phyloP scores from a whole-genome alignment of 78 protist genomes.

The Chrysochromulina tobinii region DNA sequence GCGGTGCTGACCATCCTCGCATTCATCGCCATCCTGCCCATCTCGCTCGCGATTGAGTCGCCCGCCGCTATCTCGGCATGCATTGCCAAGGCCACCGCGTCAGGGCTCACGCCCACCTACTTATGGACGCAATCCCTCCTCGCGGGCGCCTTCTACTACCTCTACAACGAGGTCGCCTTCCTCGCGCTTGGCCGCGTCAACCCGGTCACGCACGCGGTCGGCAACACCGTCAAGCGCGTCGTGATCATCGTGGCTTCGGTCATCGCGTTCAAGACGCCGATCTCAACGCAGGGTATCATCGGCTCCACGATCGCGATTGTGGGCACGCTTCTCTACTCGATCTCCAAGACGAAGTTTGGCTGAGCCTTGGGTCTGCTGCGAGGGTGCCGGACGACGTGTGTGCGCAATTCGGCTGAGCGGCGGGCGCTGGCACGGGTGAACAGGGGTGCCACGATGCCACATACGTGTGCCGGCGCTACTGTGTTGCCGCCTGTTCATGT shows the following conservation, averaged over 20 bases:
- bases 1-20: slow-evolving; percentile 11
- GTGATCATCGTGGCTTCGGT: slow-evolving; percentile 26
- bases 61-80: background rate
- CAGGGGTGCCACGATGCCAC: too few relatives aligned
- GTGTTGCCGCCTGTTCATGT: too few relatives aligned
- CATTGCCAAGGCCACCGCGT: background rate
- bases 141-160: slow-evolving; percentile 31
- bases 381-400: too few relatives aligned
- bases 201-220: slow-evolving; percentile 21
- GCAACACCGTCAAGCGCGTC: slow-evolving; percentile 33
- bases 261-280: slow-evolving; percentile 33
- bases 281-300: background rate
- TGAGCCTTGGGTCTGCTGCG: background rate
- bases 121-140: background rate
- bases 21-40: background rate
- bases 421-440: too few relatives aligned
- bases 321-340: slow-evolving; percentile 39
- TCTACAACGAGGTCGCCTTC: slow-evolving; percentile 37
- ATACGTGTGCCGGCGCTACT: too few relatives aligned
- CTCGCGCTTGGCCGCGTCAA: slow-evolving; percentile 22
- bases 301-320: slow-evolving; percentile 32
- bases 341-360: slow-evolving; percentile 6
- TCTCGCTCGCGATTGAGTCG: background rate
- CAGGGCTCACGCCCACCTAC: background rate
- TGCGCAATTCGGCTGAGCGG: too few relatives aligned